These are phyloP conservation scores for Leccinum longicurvipes DNA, from an alignment of 768 basidiomycete species.

Conservation along the genomic window DNA sequence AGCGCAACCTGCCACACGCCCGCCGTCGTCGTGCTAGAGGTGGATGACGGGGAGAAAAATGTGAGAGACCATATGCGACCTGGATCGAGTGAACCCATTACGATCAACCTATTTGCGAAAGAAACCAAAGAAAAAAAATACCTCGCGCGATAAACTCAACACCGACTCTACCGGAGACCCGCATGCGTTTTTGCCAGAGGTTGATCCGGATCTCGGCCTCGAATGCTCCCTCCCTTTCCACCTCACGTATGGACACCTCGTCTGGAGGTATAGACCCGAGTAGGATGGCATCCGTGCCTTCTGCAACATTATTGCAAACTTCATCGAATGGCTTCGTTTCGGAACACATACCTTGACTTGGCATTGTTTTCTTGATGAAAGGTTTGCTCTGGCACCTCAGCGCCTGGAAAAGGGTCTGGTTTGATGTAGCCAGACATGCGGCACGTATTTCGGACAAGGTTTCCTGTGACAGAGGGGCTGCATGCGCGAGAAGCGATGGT, in stretches of 20 bases:
- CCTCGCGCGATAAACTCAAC: slow-evolving; percentile 68
- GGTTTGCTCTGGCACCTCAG: slow-evolving; percentile 16
- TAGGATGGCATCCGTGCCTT: slow-evolving; percentile 48
- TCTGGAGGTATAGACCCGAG: slow-evolving; percentile 48
- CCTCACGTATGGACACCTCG: slow-evolving; percentile 51
- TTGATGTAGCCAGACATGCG: slow-evolving; percentile 48
- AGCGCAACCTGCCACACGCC: slow-evolving; percentile 45
- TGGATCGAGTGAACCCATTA: not conserved
- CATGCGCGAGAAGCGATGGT: slow-evolving; percentile 50
- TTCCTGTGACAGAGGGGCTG: slow-evolving; percentile 39
- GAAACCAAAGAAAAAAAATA: slow-evolving; percentile 12
- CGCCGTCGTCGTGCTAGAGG: not conserved
- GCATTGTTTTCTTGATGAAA: slow-evolving; percentile 7
- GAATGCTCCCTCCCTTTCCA: slow-evolving; percentile 51
- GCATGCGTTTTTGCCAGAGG: slow-evolving; percentile 71
- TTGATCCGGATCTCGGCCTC: slow-evolving; percentile 41
- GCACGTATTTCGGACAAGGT: slow-evolving; percentile 61
- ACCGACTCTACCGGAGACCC: slow-evolving; percentile 48
- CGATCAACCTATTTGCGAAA: not conserved
- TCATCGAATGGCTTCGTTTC: not conserved
- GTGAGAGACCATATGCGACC: slow-evolving; percentile 29
- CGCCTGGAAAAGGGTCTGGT: slow-evolving; percentile 27
- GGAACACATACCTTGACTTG: slow-evolving; percentile 8
- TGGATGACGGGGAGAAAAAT: slow-evolving; percentile 18
- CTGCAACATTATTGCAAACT: not conserved